Percentiles rank a stretch among this genome's conserved stretches.
Evolutionary conservation across 2,329 filamentous ascomycete species (phyloP).

Genomic region (Sclerotiophoma versabilis): DNA sequence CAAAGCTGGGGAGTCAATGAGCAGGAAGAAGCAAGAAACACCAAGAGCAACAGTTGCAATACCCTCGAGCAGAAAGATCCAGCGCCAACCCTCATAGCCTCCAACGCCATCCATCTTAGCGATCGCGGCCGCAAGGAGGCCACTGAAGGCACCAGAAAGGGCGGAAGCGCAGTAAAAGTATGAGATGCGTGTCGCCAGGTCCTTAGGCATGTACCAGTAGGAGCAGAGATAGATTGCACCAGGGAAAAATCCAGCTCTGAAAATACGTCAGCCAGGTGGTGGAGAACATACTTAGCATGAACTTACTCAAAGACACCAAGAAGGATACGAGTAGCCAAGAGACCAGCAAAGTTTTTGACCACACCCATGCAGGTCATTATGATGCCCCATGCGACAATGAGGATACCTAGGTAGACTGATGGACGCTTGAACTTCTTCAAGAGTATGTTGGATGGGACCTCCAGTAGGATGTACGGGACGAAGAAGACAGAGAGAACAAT

Average conservation of each 20-base stretch:
- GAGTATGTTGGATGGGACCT: conserved; percentile 54
- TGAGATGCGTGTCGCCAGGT: conserved; percentile 44
- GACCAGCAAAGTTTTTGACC: conserved; percentile 28
- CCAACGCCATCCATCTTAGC: conserved; percentile 49
- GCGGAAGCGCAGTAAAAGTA: conserved; percentile 50
- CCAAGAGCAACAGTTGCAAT: conserved; percentile 41
- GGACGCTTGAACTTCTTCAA: conserved; percentile 43
- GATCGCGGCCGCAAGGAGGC: conserved; percentile 51
- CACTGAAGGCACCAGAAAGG: conserved; percentile 51
- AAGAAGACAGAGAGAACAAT: conserved; percentile 69
- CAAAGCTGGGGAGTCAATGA: conserved; percentile 34
- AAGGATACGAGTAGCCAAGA: conserved; percentile 27
- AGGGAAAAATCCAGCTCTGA: conserved; percentile 39
- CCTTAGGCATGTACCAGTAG: conserved; percentile 46
- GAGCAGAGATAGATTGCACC: conserved; percentile 47
- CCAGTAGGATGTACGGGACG: conserved; percentile 49
- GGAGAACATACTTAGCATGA: not conserved
- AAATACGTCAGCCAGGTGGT: not conserved
- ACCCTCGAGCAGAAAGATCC: conserved; percentile 55
- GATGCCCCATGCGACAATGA: conserved; percentile 36
- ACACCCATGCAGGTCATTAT: conserved; percentile 39
- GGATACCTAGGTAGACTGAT: conserved; percentile 39
- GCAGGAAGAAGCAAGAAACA: conserved; percentile 34
- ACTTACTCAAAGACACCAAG: conserved; percentile 38
- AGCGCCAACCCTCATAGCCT: conserved; percentile 53